Conservation (phyloP, 768 basidiomycete genomes). For the Termitomyces sp. region DNA sequence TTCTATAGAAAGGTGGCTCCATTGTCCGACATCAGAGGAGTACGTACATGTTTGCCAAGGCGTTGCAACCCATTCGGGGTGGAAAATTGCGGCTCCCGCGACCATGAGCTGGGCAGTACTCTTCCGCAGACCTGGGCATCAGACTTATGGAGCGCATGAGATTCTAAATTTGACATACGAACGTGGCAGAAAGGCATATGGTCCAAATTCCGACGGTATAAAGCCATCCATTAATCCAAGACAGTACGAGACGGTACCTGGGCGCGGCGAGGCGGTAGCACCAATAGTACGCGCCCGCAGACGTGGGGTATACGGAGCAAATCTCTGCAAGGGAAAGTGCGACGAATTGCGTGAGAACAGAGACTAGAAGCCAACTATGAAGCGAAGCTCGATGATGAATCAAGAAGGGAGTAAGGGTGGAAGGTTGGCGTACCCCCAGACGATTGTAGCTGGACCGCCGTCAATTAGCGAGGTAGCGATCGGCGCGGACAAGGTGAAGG, state of each 20-base stretch:
- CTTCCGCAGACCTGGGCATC: not conserved
- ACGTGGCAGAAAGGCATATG: slow-evolving; percentile 62
- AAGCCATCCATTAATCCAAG: slow-evolving; percentile 72
- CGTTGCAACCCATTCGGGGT: slow-evolving; percentile 55
- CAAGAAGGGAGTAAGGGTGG: not conserved
- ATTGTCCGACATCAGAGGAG: not conserved
- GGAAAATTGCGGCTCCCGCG: slow-evolving; percentile 56
- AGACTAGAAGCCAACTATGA: slow-evolving; percentile 52
- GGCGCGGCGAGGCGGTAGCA: slow-evolving; percentile 59
- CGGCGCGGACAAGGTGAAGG: slow-evolving; percentile 55
- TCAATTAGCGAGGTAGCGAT: slow-evolving; percentile 54
- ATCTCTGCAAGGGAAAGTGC: slow-evolving; percentile 59
- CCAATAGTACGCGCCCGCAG: slow-evolving; percentile 68
- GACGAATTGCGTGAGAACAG: slow-evolving; percentile 44
- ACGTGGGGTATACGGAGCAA: slow-evolving; percentile 59
- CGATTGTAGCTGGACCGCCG: slow-evolving; percentile 55
- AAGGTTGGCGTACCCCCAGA: slow-evolving; percentile 49
- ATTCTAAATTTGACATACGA: slow-evolving; percentile 34
- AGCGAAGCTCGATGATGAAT: not conserved
- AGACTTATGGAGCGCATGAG: not conserved
- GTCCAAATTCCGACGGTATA: slow-evolving; percentile 71
- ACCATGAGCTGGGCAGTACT: slow-evolving; percentile 49
- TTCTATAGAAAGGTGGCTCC: not conserved
- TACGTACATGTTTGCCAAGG: slow-evolving; percentile 59
- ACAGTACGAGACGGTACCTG: slow-evolving; percentile 46